Evolutionary conservation across 169 alveolate species (phyloP), one percentile per base, ranked within the genome.

Genomic region (Cryptosporidium tyzzeri): DNA sequence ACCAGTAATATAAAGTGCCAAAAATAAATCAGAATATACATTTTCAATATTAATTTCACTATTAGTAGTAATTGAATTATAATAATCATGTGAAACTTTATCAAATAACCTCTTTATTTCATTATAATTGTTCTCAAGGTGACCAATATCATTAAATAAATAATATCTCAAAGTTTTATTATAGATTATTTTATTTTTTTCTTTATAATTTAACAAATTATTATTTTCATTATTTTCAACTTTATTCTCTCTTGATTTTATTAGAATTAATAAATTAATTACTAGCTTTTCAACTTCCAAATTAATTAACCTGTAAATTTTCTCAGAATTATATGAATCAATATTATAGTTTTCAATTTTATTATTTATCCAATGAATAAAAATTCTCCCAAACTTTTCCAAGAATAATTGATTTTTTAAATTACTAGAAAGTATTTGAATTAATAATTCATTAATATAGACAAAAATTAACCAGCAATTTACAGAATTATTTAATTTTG

Each of bases 281-380:
- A 73, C 68, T 6, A 73, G 39, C 45, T 73, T 73, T 41, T 73
- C 86, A 26, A 73, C 51, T 41, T 73, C 71, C 1, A 35, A 26
- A 35, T 73, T 73, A 58, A 73, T 37, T 55, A 73, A 41, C 39
- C 68, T 73, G 51, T 31, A 31, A 3, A n/a, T 26, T 45, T 23
- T 55, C 51, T 73, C 86, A 6, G 37, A 55, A 26, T 10, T 26
- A 55, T 9, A n/a, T 26, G 67, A n/a, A 7, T 21, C 3, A 8
- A 16, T 37, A 21, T 58, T 39, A 21, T 55, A 10, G 10, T 33
- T 26, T n/a, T 35, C 18, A 3, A 51, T 10, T 23, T 37, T 45
- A 12, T 58, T 33, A 21, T 73, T 73, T 35, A 73, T 21, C 86
- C 70, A 58, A 1, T 37, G 31, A 53, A 16, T 55, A 4, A 70